phyloP scores from a whole-genome alignment of 148 eudicot genomes.

The Euryodendron excelsum region DNA sequence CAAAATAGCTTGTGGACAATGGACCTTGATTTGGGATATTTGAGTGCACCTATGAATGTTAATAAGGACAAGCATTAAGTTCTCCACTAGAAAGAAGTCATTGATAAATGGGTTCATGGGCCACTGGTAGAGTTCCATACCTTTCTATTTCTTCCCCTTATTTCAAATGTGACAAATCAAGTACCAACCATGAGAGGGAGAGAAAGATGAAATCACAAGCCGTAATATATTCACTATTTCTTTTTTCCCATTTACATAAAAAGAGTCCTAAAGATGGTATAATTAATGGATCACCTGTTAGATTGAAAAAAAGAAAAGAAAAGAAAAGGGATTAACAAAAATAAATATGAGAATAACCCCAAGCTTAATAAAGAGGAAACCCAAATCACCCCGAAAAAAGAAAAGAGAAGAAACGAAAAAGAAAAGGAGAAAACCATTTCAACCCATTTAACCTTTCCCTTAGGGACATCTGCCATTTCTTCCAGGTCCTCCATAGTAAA shows the following conservation, averaged over 20 bases:
- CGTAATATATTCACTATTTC: constrained; percentile 2
- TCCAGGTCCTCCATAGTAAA: constrained; percentile 84
- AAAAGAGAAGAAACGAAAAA: background rate
- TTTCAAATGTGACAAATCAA: too few species aligned
- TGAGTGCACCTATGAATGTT: background rate
- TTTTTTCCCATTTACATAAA: constrained; percentile 9
- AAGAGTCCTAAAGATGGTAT: background rate
- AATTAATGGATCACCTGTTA: background rate
- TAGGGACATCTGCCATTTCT: constrained; percentile 58
- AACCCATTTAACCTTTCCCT: background rate
- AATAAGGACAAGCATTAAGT: background rate
- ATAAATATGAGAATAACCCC: background rate
- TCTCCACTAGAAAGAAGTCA: background rate
- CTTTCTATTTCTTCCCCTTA: background rate
- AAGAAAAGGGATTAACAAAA: background rate
- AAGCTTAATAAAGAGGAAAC: background rate
- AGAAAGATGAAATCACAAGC: background rate
- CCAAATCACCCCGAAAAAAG: constrained; percentile 2
- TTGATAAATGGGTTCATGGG: background rate
- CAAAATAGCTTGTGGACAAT: background rate
- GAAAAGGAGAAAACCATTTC: background rate
- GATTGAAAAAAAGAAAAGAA: background rate
- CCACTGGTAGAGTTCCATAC: background rate
- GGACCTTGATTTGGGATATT: background rate
- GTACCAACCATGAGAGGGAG: too few species aligned